Percentiles rank a stretch among this genome's conserved stretches.
phyloP scores from a whole-genome alignment of 2,329 filamentous ascomycete genomes.

The Alternaria sp. region DNA sequence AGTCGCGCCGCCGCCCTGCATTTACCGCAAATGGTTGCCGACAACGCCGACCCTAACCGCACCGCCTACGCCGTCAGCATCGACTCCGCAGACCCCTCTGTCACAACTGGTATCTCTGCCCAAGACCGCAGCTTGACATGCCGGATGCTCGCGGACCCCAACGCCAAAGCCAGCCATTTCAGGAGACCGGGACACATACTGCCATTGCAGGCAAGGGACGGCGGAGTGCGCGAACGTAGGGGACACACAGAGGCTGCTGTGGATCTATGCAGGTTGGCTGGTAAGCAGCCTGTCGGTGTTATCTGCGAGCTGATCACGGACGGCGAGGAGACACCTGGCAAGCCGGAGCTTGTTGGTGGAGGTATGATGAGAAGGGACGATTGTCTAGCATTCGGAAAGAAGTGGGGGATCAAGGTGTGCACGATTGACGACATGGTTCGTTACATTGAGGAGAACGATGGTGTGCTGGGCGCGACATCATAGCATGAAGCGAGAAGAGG shows the following conservation, averaged over 20 bases:
- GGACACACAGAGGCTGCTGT: constrained; percentile 95
- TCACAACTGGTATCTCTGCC: constrained; percentile 87
- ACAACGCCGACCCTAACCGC: constrained; percentile 79
- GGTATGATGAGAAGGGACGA: constrained; percentile 93
- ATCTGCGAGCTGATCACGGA: constrained; percentile 95
- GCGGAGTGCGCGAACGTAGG: constrained; percentile 79
- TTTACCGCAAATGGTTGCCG: constrained; percentile 87
- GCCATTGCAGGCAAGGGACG: constrained; percentile 78
- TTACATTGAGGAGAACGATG: constrained; percentile 80
- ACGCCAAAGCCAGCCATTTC: constrained; percentile 65
- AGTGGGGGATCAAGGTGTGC: constrained; percentile 90
- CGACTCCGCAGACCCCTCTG: constrained; percentile 73
- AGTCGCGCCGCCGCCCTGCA: constrained; percentile 73
- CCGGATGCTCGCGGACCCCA: constrained; percentile 74
- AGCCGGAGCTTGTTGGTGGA: constrained; percentile 69
- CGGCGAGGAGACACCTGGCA: constrained; percentile 74
- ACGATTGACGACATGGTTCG: constrained; percentile 90
- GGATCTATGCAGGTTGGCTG: constrained; percentile 86
- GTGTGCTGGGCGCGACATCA: constrained; percentile 36
- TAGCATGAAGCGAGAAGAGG: constrained; percentile 17
- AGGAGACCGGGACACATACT: constrained; percentile 89
- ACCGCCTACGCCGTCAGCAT: constrained; percentile 94
- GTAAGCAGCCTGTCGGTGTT: constrained; percentile 75
- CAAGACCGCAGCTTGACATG: constrained; percentile 86
- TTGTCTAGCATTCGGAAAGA: constrained; percentile 85